A percentile compares a stretch with the other conserved stretches of the same genome.
Evolutionary conservation across 768 basidiomycete genomes (phyloP).

Genomic region (Leccinum barrowsii): DNA sequence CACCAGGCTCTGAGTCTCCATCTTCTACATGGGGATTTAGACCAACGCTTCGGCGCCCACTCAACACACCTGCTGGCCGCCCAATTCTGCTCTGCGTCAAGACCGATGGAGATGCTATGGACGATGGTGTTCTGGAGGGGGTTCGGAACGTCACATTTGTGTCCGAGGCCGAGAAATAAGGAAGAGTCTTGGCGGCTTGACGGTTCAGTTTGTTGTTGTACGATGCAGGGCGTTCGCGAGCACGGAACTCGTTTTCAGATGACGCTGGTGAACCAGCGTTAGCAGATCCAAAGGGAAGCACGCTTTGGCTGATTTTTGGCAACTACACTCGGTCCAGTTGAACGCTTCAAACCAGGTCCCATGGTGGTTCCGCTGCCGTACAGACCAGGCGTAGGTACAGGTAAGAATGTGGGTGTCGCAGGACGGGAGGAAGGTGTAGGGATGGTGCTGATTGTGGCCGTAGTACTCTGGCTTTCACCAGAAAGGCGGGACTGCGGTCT

Average conservation of each 20-base stretch:
- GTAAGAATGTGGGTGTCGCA: slow-evolving; percentile 72
- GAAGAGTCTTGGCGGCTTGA: slow-evolving; percentile 34
- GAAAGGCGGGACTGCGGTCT: slow-evolving; percentile 77
- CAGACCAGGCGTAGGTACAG: slow-evolving; percentile 55
- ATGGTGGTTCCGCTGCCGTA: slow-evolving; percentile 37
- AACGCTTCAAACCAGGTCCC: slow-evolving; percentile 55
- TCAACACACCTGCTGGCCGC: slow-evolving; percentile 35
- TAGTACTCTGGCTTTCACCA: slow-evolving; percentile 51
- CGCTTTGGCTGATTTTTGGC: slow-evolving; percentile 49
- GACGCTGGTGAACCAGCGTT: slow-evolving; percentile 28
- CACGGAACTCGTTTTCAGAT: slow-evolving; percentile 25
- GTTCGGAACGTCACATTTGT: slow-evolving; percentile 48
- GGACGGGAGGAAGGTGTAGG: slow-evolving; percentile 69
- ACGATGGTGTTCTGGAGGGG: slow-evolving; percentile 39
- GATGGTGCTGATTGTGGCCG: slow-evolving; percentile 58
- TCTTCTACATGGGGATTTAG: slow-evolving; percentile 26
- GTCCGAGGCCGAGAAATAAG: slow-evolving; percentile 40
- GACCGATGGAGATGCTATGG: slow-evolving; percentile 30
- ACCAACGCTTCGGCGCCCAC: slow-evolving; percentile 44
- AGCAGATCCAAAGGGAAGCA: slow-evolving; percentile 54
- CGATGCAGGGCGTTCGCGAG: slow-evolving; percentile 28
- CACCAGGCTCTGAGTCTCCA: slow-evolving; percentile 14
- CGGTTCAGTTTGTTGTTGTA: slow-evolving; percentile 23
- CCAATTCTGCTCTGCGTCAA: slow-evolving; percentile 47
- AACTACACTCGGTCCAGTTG: slow-evolving; percentile 46